Evolutionary conservation across 1,139 yeast genomes (phyloP), one percentile per base, ranked within the genome.

Genomic region (Candida buenavistaensis): DNA sequence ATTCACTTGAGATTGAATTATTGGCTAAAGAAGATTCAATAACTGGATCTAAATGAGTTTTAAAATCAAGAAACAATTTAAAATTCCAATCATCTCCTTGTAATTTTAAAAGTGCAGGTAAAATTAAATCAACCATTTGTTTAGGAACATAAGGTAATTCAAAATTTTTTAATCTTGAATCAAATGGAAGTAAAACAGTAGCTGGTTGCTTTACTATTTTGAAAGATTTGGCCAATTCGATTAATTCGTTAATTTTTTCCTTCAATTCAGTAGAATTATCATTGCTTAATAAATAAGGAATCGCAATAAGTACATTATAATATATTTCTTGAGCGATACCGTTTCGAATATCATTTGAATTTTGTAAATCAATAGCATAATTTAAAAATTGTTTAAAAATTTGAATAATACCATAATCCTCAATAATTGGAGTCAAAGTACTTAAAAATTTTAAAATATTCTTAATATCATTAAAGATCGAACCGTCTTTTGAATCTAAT

Each of bases 401-500:
- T 27, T 63, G 68, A 23, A 72, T 48, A 9, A 88, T 62, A 2
- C 75, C 72, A 25, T 68, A 64, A 32, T 72, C 71, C 19, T 79
- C 72, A 37, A 85, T 63, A 28, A 82, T 74, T 2, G 89, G 85
- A 2, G 80, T 59, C 40, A 87, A 62, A 8, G 82, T 59, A 2
- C 87, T 79, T 45, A 88, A 64, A 46, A 89, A 80, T 50, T 96
- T 78, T 43, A 87, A 55, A 19, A 82, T 62, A 14, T 85, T 68
- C 57, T 92, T 89, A 44, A 86, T 60, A 44, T 77, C 76, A 46
- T 82, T 82, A 78, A 88, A 85, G n/a, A 70, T 61, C n/a, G 33
- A 19, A 22, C 21, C 27, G 28, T 40, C 21, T 13, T 48, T 34
- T 5, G 38, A 35, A 30, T 74, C 74, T 41, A 87, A 54, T 34